Evolutionary conservation across 495 filamentous ascomycete genomes (phyloP), one percentile per base, ranked within the genome.

Genomic region (Aspergillus sparsus): DNA sequence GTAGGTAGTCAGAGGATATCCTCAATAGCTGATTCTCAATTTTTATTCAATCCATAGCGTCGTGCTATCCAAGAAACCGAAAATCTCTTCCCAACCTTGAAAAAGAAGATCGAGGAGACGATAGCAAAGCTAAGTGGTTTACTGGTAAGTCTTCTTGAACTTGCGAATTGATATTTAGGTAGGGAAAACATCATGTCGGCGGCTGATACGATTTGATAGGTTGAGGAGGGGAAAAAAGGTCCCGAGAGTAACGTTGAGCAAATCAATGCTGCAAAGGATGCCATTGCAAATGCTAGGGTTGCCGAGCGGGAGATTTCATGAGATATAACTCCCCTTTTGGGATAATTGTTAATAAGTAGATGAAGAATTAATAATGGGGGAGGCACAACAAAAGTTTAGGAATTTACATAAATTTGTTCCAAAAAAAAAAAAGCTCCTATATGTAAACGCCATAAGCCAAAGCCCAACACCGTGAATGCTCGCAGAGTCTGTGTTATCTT

Each of bases 1-100:
- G 21, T 27, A 27, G 21, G 21, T 27, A 27, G 21, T 27, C 3
- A 3, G 21, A 27, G 3, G 21, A 3, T 27, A 27, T 27, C 21
- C 21, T 3, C 21, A 3, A 27, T 27, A 27, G 21, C 16, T 16
- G 15, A 55, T 33, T 35, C 39, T 10, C 31, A 57, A 54, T 31
- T 47, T 58, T 56, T 66, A n/a, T 63, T 27, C 41, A 42, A 32
- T 39, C 44, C n/a, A 54, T 50, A 97, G 93, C 82, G 82, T 67
- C 82, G 79, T 74, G 90, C 88, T 15, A 74, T 91, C 13, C 83
- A 92, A 62, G 89, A 97, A 74, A 98, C 93, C 33, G 86, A 87
- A 69, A 87, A 85, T 32, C 85, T 97, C 11, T 86, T 96, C 58
- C 87, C 82, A 11, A 80, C 82, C 0, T 67, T 97, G 64, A 79